Conservation (phyloP, 441 rosid species). For the Arabidopsis lyrata region DNA sequence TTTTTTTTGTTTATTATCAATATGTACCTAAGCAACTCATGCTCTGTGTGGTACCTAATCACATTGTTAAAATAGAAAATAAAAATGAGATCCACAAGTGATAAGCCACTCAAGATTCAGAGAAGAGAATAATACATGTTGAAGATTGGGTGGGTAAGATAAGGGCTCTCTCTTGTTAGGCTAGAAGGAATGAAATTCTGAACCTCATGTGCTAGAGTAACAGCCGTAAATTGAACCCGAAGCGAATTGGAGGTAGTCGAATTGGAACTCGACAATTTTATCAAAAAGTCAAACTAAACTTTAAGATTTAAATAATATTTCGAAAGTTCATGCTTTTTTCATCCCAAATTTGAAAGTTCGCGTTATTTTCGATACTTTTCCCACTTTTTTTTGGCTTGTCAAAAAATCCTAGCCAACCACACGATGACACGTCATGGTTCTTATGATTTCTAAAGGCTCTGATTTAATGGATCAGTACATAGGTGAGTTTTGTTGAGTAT, state of each 20-base stretch:
- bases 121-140: constrained; percentile 61
- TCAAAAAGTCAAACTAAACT: no score
- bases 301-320: no score
- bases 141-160: constrained; percentile 78
- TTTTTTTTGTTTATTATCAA: no score
- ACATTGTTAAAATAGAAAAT: constrained; percentile 26
- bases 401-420: no score
- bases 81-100: constrained; percentile 38
- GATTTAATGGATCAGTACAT: no score
- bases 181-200: constrained; percentile 68
- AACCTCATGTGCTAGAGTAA: constrained; percentile 88
- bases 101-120: constrained; percentile 30
- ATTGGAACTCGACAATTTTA: background rate
- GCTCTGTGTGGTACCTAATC: constrained; percentile 89
- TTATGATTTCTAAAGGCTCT: no score
- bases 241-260: constrained; percentile 8
- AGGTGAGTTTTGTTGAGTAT: no score
- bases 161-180: constrained; percentile 75
- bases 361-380: no score
- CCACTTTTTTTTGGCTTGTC: no score
- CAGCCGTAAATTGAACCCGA: constrained; percentile 89
- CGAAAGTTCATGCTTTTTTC: no score
- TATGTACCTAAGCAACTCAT: constrained; percentile 87
- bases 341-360: no score
- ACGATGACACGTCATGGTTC: no score